A percentile compares a stretch with the other conserved stretches of the same genome.
Conservation (phyloP, 78 protist species). For the Planoprotostelium fungivorum region DNA sequence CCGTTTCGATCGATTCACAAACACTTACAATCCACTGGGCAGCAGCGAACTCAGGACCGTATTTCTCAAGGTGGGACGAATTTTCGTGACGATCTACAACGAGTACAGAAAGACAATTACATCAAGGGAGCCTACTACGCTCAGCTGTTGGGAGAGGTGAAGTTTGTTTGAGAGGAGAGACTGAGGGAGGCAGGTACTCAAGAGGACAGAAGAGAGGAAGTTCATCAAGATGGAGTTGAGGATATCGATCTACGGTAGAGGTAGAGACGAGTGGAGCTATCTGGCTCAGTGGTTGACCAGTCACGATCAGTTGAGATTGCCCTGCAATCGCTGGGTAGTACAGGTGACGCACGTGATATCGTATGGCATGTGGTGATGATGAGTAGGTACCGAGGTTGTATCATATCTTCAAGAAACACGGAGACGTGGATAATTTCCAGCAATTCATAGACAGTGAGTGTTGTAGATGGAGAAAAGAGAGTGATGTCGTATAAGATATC, state of each 20-base stretch:
- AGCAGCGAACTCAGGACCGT: constrained; percentile 60
- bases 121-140: constrained; percentile 81
- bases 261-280: constrained; percentile 64
- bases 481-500: constrained; percentile 59
- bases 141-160: constrained; percentile 66
- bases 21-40: constrained; percentile 81
- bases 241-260: constrained; percentile 84
- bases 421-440: background rate
- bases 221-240: constrained; percentile 84
- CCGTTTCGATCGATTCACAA: constrained; percentile 84
- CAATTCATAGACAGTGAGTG: background rate
- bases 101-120: constrained; percentile 59
- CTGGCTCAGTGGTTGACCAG: constrained; percentile 74
- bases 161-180: too few relatives aligned
- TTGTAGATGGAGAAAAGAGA: background rate
- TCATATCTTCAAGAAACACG: background rate
- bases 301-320: constrained; percentile 18
- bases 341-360: background rate
- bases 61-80: constrained; percentile 75
- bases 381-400: background rate
- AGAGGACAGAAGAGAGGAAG: constrained; percentile 27
- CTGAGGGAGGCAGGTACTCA: constrained; percentile 81
- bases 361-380: background rate
- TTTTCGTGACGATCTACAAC: background rate
- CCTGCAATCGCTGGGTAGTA: background rate